These are phyloP conservation scores for Candida endomychidarum DNA, from an alignment of 805 yeast genomes.

Conservation along the genomic window DNA sequence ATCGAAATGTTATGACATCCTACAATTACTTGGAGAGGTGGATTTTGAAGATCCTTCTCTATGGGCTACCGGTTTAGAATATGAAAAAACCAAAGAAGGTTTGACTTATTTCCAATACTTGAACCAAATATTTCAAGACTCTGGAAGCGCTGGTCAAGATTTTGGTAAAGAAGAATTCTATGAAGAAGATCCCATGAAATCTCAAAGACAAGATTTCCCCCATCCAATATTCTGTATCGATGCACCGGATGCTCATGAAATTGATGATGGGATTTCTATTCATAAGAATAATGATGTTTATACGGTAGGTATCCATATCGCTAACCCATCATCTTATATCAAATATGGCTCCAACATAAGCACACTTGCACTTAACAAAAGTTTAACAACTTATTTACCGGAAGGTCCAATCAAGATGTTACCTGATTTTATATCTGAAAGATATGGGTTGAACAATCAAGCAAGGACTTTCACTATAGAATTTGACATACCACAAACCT, in stretches of 20 bases:
- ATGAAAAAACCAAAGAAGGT: slow-evolving; percentile 2
- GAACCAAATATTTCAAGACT: neutral
- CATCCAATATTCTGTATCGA: slow-evolving; percentile 81
- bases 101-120: slow-evolving; percentile 8
- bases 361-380: slow-evolving; percentile 57
- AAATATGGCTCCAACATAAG: slow-evolving; percentile 41
- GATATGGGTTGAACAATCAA: slow-evolving; percentile 52
- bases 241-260: slow-evolving; percentile 74
- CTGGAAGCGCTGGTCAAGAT: neutral
- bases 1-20: slow-evolving; percentile 52
- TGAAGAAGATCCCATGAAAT: slow-evolving; percentile 28
- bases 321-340: slow-evolving; percentile 79
- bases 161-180: slow-evolving; percentile 29
- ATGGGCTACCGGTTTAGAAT: slow-evolving; percentile 38
- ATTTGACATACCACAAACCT: slow-evolving; percentile 21
- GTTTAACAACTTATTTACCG: slow-evolving; percentile 73
- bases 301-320: slow-evolving; percentile 69
- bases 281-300: slow-evolving; percentile 29
- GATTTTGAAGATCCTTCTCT: slow-evolving; percentile 48
- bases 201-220: slow-evolving; percentile 40
- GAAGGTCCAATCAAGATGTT: slow-evolving; percentile 67
- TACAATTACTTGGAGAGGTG: slow-evolving; percentile 27
- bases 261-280: slow-evolving; percentile 89
- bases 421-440: slow-evolving; percentile 53
- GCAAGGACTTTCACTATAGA: slow-evolving; percentile 47